Evolutionary conservation across 2,329 filamentous ascomycete genomes (phyloP).

Genomic region (Grosmannia huntii): DNA sequence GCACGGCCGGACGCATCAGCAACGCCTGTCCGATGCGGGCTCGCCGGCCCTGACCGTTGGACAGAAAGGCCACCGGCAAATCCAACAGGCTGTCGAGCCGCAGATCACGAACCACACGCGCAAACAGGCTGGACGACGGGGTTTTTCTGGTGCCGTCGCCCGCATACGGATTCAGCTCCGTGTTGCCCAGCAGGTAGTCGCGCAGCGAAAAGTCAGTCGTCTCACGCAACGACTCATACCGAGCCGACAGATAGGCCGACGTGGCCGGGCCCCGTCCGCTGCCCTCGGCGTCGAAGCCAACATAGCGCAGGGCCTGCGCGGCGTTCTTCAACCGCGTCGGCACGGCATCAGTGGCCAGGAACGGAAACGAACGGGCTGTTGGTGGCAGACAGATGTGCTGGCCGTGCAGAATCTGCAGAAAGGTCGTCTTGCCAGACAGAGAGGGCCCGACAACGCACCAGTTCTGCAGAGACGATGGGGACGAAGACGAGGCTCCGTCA

Average conservation of each 20-base stretch:
- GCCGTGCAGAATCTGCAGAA: conserved; percentile 68
- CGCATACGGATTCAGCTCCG: conserved; percentile 63
- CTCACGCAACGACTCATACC: conserved; percentile 82
- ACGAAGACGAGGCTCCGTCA: conserved; percentile 21
- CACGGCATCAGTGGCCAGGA: conserved; percentile 53
- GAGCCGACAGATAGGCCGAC: conserved; percentile 72
- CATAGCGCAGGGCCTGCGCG: conserved; percentile 65
- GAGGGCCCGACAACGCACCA: conserved; percentile 82
- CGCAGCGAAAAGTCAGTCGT: conserved; percentile 74
- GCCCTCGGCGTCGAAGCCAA: conserved; percentile 72
- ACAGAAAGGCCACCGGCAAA: conserved; percentile 79
- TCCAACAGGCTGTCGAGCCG: conserved; percentile 55
- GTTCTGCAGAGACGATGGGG: conserved; percentile 32
- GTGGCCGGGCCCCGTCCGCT: conserved; percentile 35
- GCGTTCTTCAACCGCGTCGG: conserved; percentile 43
- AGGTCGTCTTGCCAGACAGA: conserved; percentile 65
- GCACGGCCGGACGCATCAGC: conserved; percentile 61
- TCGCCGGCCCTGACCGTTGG: conserved; percentile 82
- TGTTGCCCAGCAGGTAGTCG: conserved; percentile 73
- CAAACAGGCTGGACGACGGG: conserved; percentile 25
- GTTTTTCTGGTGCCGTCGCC: conserved; percentile 14
- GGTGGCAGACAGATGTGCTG: conserved; percentile 65
- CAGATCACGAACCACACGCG: conserved; percentile 59
- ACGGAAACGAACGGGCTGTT: conserved; percentile 63
- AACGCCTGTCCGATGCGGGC: conserved; percentile 82